Base-by-base conservation (phyloP, 192 early-diverging fungal genomes). In the Geosiphon pyriformis region DNA sequence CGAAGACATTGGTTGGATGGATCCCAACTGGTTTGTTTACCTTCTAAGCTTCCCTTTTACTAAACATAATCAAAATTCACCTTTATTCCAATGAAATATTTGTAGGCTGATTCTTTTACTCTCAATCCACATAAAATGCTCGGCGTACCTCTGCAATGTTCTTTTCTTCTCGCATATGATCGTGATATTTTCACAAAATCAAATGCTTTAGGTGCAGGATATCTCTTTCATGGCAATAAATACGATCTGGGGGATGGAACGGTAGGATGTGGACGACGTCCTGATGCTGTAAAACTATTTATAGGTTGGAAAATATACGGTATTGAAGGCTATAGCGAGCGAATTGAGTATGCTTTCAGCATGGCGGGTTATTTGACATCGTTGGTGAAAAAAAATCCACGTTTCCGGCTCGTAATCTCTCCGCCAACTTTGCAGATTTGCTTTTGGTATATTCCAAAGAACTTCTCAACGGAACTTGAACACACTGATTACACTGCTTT, bases 71-170 rank as follows among this genome's bases (percentile, higher is more conserved):
- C 15, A 10, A 10, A 15, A 42, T 42, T 68, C 18, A 30, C 58
- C 27, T 42, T 59, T 4, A 29, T n/a, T 18, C 12, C 10, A 31
- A 59, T 12, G 12, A 18, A 25, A 31, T 58, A 6, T 48, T 70
- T 37, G 51, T 20, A 83, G 81, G 76, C 78, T 7, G 80, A 93
- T 62, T 85, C 88, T 27, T 75, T 92, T 32, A 86, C 85, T 0
- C 22, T 93, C 42, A 91, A 90, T 56, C 92, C 92, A 12, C 92
- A 93, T 78, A 93, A 93, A 71, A 78, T 93, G 66, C 72, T 93
- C 31, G 89, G 90, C 27, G 81, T 87, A 23, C 87, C 92, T 1
- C 67, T 88, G 33, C 90, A 92, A 72, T 93, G 92, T 71, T 90
- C 88, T 22, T 79, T 88, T 31, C 69, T 93, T 30, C 59, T 91